Conservation (phyloP, 108 stramenopile species). For the Schizochytrium sp. region DNA sequence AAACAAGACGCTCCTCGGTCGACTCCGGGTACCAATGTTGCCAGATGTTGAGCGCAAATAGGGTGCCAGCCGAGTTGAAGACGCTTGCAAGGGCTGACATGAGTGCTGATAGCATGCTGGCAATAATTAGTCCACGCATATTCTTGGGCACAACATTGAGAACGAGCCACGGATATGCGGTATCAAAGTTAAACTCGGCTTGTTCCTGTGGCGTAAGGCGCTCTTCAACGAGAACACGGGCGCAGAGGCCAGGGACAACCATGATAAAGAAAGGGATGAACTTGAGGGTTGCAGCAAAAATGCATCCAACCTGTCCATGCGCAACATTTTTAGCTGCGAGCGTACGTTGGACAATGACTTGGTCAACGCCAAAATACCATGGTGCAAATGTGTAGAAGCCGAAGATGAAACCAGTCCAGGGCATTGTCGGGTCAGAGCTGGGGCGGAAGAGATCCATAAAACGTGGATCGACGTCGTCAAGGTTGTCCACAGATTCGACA, state of each 20-base stretch:
- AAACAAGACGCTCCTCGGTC: conserved; percentile 37
- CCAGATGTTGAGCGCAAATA: conserved; percentile 59
- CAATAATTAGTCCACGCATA: conserved; percentile 44
- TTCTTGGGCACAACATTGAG: conserved; percentile 51
- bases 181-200: conserved; percentile 21
- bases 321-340: conserved; percentile 47
- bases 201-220: conserved; percentile 31
- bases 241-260: conserved; percentile 59
- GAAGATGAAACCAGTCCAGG: conserved; percentile 58
- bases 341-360: conserved; percentile 36
- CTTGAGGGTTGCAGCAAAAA: conserved; percentile 46
- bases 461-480: neutral
- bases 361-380: conserved; percentile 59
- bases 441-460: conserved; percentile 33
- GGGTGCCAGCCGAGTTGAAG: conserved; percentile 51
- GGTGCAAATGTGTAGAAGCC: conserved; percentile 29
- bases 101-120: conserved; percentile 54
- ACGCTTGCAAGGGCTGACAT: conserved; percentile 59
- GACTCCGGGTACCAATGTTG: conserved; percentile 40
- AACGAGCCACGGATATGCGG: conserved; percentile 47
- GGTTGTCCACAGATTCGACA: neutral
- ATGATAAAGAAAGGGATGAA: conserved; percentile 58
- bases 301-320: conserved; percentile 54
- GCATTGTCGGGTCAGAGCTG: conserved; percentile 19
- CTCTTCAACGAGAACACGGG: conserved; percentile 54